These are phyloP conservation scores for Candolleomyces aberdarensis DNA, from an alignment of 768 basidiomycete genomes.

Conservation along the genomic window DNA sequence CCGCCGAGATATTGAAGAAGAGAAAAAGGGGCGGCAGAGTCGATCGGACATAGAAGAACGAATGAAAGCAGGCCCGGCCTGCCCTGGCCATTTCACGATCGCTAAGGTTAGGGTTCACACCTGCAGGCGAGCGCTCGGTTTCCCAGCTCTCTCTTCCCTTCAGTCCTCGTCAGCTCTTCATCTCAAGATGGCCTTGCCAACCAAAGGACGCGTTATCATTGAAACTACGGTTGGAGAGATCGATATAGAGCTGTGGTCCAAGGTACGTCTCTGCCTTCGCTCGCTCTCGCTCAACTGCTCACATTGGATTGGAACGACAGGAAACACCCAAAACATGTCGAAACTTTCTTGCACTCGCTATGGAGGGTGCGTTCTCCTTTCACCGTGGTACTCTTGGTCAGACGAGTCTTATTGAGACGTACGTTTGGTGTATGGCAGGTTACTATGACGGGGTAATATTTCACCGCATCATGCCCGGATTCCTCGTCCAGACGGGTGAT, in stretches of 20 bases:
- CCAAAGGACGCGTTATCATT: conserved; percentile 81
- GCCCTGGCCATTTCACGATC: too few species aligned
- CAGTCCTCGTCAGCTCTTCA: background rate
- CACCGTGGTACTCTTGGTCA: conserved; percentile 7
- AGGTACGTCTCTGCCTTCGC: conserved; percentile 42
- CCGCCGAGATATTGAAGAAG: too few species aligned
- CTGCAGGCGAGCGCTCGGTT: too few species aligned
- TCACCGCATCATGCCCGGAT: conserved; percentile 87
- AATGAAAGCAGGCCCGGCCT: too few species aligned
- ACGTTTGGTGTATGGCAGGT: conserved; percentile 44
- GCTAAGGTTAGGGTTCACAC: too few species aligned
- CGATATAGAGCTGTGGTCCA: conserved; percentile 91
- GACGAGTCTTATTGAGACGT: conserved; percentile 9
- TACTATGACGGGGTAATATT: conserved; percentile 97
- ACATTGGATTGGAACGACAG: conserved; percentile 28
- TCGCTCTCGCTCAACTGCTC: background rate
- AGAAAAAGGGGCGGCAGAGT: too few species aligned
- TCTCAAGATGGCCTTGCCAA: conserved; percentile 71
- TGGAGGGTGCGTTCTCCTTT: conserved; percentile 70
- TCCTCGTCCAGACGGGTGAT: conserved; percentile 95
- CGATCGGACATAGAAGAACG: too few species aligned
- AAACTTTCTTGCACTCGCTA: conserved; percentile 83
- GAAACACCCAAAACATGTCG: conserved; percentile 95
- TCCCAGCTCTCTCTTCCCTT: background rate
- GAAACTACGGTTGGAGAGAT: conserved; percentile 87